Evolutionary conservation across 1,284 basidiomycete genomes (phyloP), one percentile per base, ranked within the genome.

Genomic region (Moniliophthora roreri): DNA sequence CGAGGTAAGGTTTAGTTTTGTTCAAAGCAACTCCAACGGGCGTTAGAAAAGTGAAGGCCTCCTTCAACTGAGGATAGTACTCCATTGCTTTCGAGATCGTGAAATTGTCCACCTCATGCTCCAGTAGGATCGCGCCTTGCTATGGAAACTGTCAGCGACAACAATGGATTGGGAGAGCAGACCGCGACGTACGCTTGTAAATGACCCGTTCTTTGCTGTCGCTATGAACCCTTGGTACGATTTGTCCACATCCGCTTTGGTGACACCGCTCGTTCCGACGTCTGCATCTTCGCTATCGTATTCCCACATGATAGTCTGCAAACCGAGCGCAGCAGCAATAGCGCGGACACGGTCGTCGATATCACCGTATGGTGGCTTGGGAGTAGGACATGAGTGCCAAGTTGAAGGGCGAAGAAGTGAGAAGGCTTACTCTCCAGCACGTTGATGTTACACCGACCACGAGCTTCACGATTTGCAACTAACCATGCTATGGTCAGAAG

Each of bases 331-430:
- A 26, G 76, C 61, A 6, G 85, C 81, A 55, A 91, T 84, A 36
- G 79, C 75, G 39, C 89, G 81, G 45, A 91, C 81, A 51, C 89
- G 85, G 66, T 91, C 87, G 50, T 84, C 82, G 18, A 81, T 69
- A 51, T 83, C 80, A 40, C 82, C 82, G 59, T 72, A 88, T 9
- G 87, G 86, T 36, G 87, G 86, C 71, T 34, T n/a, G n/a, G n/a
- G 28, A 32, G 28, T 6, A 32, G 28, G 11, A 6, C 11, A 6
- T 6, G 28, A 32, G 28, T 32, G 28, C 6, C 7, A 32, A 32
- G 28, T 32, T 11, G 28, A 32, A 32, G 11, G 28, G 11, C 11
- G 28, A 11, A 32, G 11, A 6, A 11, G 11, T 6, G 11, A 6
- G 28, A 11, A 32, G 28, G 11, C 28, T 11, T 11, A 6, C 28